A percentile compares a stretch with the other conserved stretches of the same genome.
These are phyloP conservation scores for Punctularia strigosozonata DNA, from an alignment of 768 basidiomycete species.

Conservation along the genomic window DNA sequence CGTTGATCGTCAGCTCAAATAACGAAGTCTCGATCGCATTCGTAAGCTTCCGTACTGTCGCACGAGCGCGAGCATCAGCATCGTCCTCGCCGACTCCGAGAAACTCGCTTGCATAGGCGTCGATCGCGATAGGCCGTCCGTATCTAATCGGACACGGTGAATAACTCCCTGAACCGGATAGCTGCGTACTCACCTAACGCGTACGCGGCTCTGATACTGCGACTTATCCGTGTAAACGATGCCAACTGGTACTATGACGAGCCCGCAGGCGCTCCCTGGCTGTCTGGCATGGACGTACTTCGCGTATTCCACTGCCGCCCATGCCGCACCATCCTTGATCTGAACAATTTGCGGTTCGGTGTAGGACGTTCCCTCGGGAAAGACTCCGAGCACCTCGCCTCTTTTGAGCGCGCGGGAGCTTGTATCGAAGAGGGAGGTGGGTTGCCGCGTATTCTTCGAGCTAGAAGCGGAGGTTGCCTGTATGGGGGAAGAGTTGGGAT, in stretches of 20 bases:
- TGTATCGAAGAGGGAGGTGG: constrained; percentile 32
- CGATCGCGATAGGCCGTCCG: too few species aligned
- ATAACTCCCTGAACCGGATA: background rate
- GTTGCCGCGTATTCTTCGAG: constrained; percentile 21
- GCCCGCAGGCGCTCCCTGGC: constrained; percentile 13
- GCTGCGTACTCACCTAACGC: constrained; percentile 3
- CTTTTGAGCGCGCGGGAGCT: constrained; percentile 43
- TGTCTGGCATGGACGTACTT: constrained; percentile 24
- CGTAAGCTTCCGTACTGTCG: constrained; percentile 45
- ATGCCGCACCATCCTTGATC: constrained; percentile 50
- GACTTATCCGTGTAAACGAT: constrained; percentile 65
- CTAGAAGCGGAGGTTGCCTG: background rate
- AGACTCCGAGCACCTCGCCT: constrained; percentile 52
- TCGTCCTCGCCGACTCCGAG: too few species aligned
- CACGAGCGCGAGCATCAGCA: background rate
- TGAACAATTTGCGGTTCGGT: constrained; percentile 35
- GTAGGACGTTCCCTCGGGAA: constrained; percentile 52
- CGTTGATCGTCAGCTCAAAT: constrained; percentile 46
- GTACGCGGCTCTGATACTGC: constrained; percentile 44
- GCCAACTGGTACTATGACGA: constrained; percentile 48
- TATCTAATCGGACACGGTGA: too few species aligned
- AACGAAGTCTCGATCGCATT: constrained; percentile 35
- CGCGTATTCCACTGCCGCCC: constrained; percentile 63
- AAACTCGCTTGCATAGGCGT: too few species aligned
- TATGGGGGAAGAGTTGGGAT: constrained; percentile 27